Evolutionary conservation across 2,329 filamentous ascomycete species (phyloP).

Genomic region (Sclerotinia sclerotiorum): DNA sequence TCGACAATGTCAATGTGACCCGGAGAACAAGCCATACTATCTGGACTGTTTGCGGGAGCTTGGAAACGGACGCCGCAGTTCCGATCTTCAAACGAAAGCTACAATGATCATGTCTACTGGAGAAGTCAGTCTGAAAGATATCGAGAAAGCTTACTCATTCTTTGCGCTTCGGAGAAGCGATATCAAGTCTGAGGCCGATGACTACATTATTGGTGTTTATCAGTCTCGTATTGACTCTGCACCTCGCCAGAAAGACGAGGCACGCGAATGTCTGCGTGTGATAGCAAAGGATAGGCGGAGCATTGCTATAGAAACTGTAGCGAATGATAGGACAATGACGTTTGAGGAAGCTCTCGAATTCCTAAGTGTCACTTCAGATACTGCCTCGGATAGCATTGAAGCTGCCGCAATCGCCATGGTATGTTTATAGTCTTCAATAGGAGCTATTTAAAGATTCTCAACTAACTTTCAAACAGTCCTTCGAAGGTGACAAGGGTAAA

Average conservation of each 20-base stretch:
- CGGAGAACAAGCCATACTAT: constrained; percentile 57
- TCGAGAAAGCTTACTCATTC: constrained; percentile 57
- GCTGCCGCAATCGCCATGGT: constrained; percentile 39
- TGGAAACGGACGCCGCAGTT: constrained; percentile 50
- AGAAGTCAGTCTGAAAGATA: constrained; percentile 55
- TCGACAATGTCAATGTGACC: constrained; percentile 57
- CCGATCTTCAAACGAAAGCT: constrained; percentile 57
- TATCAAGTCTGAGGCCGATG: constrained; percentile 47
- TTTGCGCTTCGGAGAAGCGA: constrained; percentile 54
- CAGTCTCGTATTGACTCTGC: constrained; percentile 58
- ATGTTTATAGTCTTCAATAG: constrained; percentile 23
- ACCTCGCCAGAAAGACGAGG: constrained; percentile 53
- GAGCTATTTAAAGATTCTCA: background rate
- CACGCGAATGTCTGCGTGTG: constrained; percentile 55
- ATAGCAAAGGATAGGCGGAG: constrained; percentile 61
- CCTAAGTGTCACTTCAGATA: constrained; percentile 47
- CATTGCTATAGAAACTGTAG: constrained; percentile 55
- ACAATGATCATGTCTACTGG: constrained; percentile 58
- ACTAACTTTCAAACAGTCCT: constrained; percentile 30
- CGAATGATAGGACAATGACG: constrained; percentile 57
- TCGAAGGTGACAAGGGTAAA: constrained; percentile 38
- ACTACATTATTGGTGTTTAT: constrained; percentile 62
- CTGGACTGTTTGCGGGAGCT: constrained; percentile 65
- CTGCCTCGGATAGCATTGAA: constrained; percentile 39
- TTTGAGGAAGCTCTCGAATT: constrained; percentile 63